Evolutionary conservation across 129 eudicot genomes (phyloP).

Genomic region (Erigeron canadensis): DNA sequence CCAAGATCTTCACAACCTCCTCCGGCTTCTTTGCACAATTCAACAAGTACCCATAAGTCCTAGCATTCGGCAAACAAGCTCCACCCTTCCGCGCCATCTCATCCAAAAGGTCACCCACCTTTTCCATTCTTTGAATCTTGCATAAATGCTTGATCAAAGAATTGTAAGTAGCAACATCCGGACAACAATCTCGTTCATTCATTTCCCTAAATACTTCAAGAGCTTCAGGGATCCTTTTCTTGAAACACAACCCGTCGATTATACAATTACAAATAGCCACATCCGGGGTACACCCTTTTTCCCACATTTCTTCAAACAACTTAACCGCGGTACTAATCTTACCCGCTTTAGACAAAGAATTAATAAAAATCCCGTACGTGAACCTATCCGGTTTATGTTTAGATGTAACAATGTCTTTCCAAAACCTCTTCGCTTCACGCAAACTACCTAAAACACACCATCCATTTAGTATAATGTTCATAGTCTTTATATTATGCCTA

Average conservation of each 20-base stretch:
- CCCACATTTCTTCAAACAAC: conserved; percentile 78
- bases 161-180: conserved; percentile 68
- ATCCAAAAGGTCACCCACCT: conserved; percentile 56
- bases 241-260: conserved; percentile 86
- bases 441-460: conserved; percentile 82
- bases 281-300: conserved; percentile 69
- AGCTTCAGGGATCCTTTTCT: conserved; percentile 82
- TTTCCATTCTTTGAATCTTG: conserved; percentile 75
- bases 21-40: conserved; percentile 46
- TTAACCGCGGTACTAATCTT: conserved; percentile 65
- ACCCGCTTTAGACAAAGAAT: conserved; percentile 64
- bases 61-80: conserved; percentile 53
- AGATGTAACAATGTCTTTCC: conserved; percentile 69
- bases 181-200: conserved; percentile 56
- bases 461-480: conserved; percentile 79
- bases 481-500: conserved; percentile 53
- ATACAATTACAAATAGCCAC: conserved; percentile 68
- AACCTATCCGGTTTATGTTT: conserved; percentile 56
- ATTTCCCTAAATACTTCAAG: conserved; percentile 56
- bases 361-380: conserved; percentile 73
- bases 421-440: conserved; percentile 73
- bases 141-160: conserved; percentile 71
- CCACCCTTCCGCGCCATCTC: conserved; percentile 74
- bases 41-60: conserved; percentile 65
- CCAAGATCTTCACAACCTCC: conserved; percentile 52